phyloP scores from a whole-genome alignment of 1,284 basidiomycete species.

The Marasmius tenuissimus region DNA sequence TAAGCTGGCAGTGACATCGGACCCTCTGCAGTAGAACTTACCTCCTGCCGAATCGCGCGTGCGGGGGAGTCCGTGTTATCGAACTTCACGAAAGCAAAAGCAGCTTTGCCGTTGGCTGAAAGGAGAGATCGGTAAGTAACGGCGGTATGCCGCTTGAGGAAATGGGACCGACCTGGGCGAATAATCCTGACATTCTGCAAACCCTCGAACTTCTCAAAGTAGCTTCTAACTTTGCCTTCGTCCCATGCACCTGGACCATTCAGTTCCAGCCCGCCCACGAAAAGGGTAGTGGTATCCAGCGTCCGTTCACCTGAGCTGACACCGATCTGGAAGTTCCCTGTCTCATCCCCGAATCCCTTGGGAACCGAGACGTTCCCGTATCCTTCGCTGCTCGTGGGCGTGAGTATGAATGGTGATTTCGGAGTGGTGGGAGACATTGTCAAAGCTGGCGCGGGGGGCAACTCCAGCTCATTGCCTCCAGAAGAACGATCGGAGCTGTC shows the following conservation, averaged over 20 bases:
- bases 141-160: not conserved
- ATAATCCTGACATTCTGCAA: constrained; percentile 64
- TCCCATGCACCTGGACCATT: constrained; percentile 64
- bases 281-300: constrained; percentile 66
- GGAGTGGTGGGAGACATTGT: constrained; percentile 49
- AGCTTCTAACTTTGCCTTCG: constrained; percentile 53
- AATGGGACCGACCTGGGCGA: constrained; percentile 50
- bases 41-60: constrained; percentile 64
- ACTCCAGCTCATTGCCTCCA: constrained; percentile 30
- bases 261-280: constrained; percentile 73
- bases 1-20: constrained; percentile 3
- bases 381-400: constrained; percentile 39
- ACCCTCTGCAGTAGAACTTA: constrained; percentile 24
- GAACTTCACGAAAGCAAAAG: constrained; percentile 76
- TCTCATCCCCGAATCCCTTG: constrained; percentile 23
- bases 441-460: constrained; percentile 46
- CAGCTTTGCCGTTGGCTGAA: constrained; percentile 59
- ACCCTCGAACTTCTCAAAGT: constrained; percentile 65
- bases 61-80: constrained; percentile 56
- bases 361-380: constrained; percentile 27
- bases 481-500: not conserved
- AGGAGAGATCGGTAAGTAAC: constrained; percentile 7
- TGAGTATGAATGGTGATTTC: constrained; percentile 48
- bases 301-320: constrained; percentile 29
- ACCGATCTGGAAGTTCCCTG: constrained; percentile 15